These are phyloP conservation scores for Magnusiomyces fungicola DNA, from an alignment of 1,139 yeast species.

Conservation along the genomic window DNA sequence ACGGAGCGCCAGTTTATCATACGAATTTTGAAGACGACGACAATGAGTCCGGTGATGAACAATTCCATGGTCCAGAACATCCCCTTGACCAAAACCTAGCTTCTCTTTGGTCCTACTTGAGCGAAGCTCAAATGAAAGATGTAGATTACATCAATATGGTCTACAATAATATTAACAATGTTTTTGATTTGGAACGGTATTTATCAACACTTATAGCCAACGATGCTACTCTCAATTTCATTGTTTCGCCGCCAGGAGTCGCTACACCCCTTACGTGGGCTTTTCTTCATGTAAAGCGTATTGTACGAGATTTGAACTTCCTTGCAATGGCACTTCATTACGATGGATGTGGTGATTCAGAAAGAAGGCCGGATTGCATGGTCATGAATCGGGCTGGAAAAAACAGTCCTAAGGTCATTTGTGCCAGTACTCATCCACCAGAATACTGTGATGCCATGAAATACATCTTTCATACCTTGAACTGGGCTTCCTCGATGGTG, in stretches of 20 bases:
- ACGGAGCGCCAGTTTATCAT: not conserved
- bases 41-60: not conserved
- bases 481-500: constrained; percentile 8
- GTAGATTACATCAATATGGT: constrained; percentile 3
- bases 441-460: constrained; percentile 10
- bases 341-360: constrained; percentile 9
- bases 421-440: constrained; percentile 6
- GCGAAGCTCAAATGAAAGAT: constrained; percentile 1
- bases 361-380: not conserved
- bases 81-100: not conserved
- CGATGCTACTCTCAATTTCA: constrained; percentile 7
- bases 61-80: too few species aligned
- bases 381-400: not conserved
- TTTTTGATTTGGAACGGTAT: constrained; percentile 11
- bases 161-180: constrained; percentile 6
- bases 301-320: constrained; percentile 9
- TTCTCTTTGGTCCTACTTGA: not conserved
- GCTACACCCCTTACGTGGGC: constrained; percentile 8
- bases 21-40: not conserved
- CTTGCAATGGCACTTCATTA: constrained; percentile 6
- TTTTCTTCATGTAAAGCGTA: constrained; percentile 11
- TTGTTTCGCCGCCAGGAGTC: constrained; percentile 11
- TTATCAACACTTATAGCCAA: constrained; percentile 6
- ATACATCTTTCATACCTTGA: constrained; percentile 11
- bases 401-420: not conserved